Evolutionary conservation across 202 grass and related monocot species (phyloP).

Genomic region (Bolboschoenoplectus hybrid): DNA sequence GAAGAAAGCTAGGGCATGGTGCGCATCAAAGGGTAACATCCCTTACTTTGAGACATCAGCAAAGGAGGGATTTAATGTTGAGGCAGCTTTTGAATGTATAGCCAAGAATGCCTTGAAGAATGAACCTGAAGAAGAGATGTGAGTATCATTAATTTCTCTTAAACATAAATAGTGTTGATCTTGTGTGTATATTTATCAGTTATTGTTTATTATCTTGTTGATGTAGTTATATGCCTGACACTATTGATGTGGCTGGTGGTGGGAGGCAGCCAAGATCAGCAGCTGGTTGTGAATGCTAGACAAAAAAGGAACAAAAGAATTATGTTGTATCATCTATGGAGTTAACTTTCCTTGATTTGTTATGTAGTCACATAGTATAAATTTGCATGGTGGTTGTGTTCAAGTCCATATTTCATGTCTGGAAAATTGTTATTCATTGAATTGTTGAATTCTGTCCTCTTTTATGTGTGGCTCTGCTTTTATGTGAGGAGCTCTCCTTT

Average conservation of each 20-base stretch:
- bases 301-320: conserved; percentile 5
- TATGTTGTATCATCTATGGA: conserved; percentile 29
- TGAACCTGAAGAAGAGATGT: conserved; percentile 97
- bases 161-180: not conserved
- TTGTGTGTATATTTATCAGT: not conserved
- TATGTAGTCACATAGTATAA: conserved; percentile 41
- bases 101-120: conserved; percentile 94
- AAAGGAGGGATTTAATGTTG: conserved; percentile 95
- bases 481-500: conserved; percentile 19
- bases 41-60: conserved; percentile 97
- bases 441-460: conserved; percentile 43
- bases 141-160: conserved; percentile 41
- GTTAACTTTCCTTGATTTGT: conserved; percentile 45
- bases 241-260: conserved; percentile 67
- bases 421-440: conserved; percentile 49
- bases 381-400: conserved; percentile 16
- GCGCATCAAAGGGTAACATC: conserved; percentile 88
- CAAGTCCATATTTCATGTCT: conserved; percentile 48
- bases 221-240: conserved; percentile 82
- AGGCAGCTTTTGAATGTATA: conserved; percentile 87
- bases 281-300: conserved; percentile 87
- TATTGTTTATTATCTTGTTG: conserved; percentile 27
- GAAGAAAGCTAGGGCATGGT: conserved; percentile 93
- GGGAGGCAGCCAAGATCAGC: conserved; percentile 72
- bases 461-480: conserved; percentile 38